phyloP scores from a whole-genome alignment of 2,329 filamentous ascomycete genomes.

The Paraconiothyrium brasiliense region DNA sequence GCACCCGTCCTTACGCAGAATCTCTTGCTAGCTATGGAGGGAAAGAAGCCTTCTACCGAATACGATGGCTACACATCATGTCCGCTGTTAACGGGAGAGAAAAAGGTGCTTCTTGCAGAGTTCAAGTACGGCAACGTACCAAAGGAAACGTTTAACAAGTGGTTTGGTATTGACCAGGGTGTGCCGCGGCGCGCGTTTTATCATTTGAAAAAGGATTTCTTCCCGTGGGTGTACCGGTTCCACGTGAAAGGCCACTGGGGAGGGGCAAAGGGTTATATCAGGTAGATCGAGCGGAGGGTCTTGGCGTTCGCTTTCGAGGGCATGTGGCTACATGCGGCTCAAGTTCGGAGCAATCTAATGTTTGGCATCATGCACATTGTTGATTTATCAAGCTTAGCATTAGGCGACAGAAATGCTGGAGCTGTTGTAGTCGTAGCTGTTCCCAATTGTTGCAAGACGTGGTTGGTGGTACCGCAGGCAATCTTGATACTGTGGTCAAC shows the following conservation, averaged over 20 bases:
- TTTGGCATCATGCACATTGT: no score
- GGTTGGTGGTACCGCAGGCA: no score
- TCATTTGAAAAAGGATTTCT: slow-evolving; percentile 72
- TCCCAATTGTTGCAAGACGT: no score
- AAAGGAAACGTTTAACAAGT: slow-evolving; percentile 68
- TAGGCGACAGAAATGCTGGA: no score
- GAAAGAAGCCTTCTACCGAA: slow-evolving; percentile 30
- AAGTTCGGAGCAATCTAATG: no score
- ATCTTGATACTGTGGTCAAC: no score
- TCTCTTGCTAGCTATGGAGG: slow-evolving; percentile 39
- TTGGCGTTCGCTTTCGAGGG: no score
- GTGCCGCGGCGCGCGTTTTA: slow-evolving; percentile 67
- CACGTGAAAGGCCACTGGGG: slow-evolving; percentile 70
- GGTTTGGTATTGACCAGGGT: slow-evolving; percentile 66
- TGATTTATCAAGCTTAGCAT: no score
- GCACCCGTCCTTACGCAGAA: slow-evolving; percentile 48
- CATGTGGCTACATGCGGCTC: no score
- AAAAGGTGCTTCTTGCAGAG: slow-evolving; percentile 70
- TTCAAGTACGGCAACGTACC: slow-evolving; percentile 72
- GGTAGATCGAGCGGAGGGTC: slow-evolving; percentile 14
- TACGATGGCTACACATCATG: slow-evolving; percentile 54
- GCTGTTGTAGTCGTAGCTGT: no score
- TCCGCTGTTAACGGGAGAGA: slow-evolving; percentile 58
- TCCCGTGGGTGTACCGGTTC: slow-evolving; percentile 71
- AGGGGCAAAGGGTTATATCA: slow-evolving; percentile 64